Percentiles rank a stretch among this genome's conserved stretches.
phyloP scores from a whole-genome alignment of 2,329 filamentous ascomycete genomes.

The Cladophialophora chaetospira region DNA sequence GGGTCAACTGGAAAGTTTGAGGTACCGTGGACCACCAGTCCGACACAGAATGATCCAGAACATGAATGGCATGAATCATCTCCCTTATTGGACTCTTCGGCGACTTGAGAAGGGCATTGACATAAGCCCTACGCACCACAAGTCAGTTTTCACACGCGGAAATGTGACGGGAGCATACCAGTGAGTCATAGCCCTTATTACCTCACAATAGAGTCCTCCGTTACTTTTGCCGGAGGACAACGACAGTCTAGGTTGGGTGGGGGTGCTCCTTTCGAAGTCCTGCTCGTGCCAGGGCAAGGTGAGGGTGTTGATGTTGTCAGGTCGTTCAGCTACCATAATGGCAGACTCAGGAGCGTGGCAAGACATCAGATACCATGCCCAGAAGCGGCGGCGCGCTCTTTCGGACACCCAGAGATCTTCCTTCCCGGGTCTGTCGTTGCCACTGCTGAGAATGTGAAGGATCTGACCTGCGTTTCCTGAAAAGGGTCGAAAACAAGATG shows the following conservation, averaged over 20 bases:
- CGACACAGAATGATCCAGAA: neutral
- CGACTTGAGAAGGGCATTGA: neutral
- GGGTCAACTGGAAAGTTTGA: neutral
- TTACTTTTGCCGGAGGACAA: neutral
- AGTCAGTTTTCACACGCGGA: neutral
- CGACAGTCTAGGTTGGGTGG: neutral
- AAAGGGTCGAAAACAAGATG: neutral
- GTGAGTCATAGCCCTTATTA: conserved; percentile 11
- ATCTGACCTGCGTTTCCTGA: conserved; percentile 5
- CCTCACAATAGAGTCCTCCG: conserved; percentile 4
- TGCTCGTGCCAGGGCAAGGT: conserved; percentile 10
- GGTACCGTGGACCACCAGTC: conserved; percentile 5
- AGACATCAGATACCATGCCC: conserved; percentile 9
- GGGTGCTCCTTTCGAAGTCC: conserved; percentile 9
- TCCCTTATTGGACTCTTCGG: neutral
- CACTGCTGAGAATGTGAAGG: conserved; percentile 1
- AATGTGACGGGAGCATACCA: conserved; percentile 4
- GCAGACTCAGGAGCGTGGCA: conserved; percentile 2
- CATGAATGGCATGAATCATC: conserved; percentile 2
- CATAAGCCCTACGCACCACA: neutral
- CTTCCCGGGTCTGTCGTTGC: neutral
- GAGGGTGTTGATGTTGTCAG: neutral
- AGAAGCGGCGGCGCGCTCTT: conserved; percentile 4
- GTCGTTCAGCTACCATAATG: neutral
- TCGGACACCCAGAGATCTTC: neutral